A percentile compares a stretch with the other conserved stretches of the same genome.
phyloP scores from a whole-genome alignment of 306 rosid genomes.

The Quercus glauca region DNA sequence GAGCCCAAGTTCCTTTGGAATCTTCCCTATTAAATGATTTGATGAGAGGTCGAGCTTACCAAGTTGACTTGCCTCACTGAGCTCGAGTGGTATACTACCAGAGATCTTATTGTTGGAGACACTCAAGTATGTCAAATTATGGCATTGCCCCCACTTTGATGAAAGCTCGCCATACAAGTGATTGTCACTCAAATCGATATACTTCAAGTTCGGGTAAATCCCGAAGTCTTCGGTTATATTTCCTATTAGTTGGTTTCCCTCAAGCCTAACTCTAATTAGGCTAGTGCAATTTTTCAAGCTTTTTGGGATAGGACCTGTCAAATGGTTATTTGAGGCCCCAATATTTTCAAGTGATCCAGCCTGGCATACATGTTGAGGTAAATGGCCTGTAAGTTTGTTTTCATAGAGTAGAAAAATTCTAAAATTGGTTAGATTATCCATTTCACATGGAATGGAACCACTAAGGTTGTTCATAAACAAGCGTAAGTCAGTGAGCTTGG shows the following conservation, averaged over 20 bases:
- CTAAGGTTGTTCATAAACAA: neutral
- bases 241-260: conserved; percentile 28
- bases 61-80: neutral
- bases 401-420: neutral
- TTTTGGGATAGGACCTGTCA: conserved; percentile 10
- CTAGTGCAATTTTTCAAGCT: conserved; percentile 20
- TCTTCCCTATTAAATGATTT: conserved; percentile 24
- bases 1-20: conserved; percentile 30
- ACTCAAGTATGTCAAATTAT: neutral
- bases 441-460: neutral
- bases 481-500: neutral
- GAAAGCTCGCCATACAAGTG: neutral
- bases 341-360: neutral
- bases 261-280: conserved; percentile 28
- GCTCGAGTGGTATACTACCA: neutral
- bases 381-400: neutral
- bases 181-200: conserved; percentile 21
- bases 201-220: conserved; percentile 24
- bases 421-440: neutral
- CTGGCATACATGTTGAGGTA: neutral
- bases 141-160: neutral
- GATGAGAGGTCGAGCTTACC: conserved; percentile 30
- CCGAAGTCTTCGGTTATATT: conserved; percentile 42
- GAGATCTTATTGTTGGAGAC: neutral
- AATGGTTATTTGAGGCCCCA: neutral